A percentile compares a stretch with the other conserved stretches of the same genome.
phyloP scores from a whole-genome alignment of 805 yeast genomes.

The baker's yeast (Saccharomyces cerevisiae) region DNA sequence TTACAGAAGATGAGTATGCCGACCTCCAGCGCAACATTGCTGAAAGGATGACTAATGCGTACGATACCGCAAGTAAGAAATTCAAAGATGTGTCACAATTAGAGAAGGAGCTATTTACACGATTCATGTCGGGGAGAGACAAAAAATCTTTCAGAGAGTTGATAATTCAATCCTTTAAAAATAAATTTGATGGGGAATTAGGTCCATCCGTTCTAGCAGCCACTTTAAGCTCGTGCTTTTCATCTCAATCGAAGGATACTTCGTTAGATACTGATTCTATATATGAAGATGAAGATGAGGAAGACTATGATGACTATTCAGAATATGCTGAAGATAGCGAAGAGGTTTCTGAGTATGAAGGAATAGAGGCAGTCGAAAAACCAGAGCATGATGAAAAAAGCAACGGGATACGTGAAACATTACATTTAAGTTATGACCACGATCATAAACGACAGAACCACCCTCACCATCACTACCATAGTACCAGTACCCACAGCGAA shows the following conservation, averaged over 20 bases:
- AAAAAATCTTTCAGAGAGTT: conserved; percentile 22
- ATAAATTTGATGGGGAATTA: conserved; percentile 18
- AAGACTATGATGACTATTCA: conserved; percentile 15
- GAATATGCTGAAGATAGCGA: conserved; percentile 27
- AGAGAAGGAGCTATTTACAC: conserved; percentile 25
- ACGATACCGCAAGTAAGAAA: conserved; percentile 22
- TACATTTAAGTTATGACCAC: not conserved
- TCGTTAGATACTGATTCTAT: conserved; percentile 4
- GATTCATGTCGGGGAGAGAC: conserved; percentile 28
- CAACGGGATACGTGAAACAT: conserved; percentile 4
- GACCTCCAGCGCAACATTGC: conserved; percentile 28
- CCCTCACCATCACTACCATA: conserved; percentile 7
- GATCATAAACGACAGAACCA: conserved; percentile 8
- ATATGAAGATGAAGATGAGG: conserved; percentile 13
- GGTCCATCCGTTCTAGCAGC: conserved; percentile 10
- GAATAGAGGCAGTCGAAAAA: conserved; percentile 19
- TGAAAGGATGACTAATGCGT: conserved; percentile 26
- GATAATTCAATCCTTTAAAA: conserved; percentile 24
- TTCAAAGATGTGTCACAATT: conserved; percentile 23
- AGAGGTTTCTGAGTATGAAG: conserved; percentile 12
- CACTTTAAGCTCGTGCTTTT: not conserved
- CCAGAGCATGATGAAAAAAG: conserved; percentile 2
- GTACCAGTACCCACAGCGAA: not conserved
- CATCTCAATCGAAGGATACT: not conserved
- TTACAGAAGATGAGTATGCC: conserved; percentile 25